phyloP scores from a whole-genome alignment of 2,329 filamentous ascomycete species.

The Penicillium brevicompactum region DNA sequence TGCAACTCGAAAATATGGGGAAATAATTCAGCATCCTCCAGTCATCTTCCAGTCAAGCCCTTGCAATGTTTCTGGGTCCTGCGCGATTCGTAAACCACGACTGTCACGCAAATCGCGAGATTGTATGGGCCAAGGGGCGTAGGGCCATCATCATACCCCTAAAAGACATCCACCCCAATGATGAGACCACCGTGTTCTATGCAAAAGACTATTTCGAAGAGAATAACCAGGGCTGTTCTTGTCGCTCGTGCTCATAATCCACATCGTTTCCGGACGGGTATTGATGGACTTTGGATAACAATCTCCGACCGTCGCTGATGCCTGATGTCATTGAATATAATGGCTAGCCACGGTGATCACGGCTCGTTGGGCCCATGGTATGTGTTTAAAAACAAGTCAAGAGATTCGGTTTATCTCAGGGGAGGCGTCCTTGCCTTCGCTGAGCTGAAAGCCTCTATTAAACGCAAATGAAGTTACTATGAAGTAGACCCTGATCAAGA shows the following conservation, averaged over 20 bases:
- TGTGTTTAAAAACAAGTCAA: too few relatives aligned
- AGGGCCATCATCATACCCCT: not conserved
- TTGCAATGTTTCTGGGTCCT: not conserved
- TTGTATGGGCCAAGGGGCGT: not conserved
- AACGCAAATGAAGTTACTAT: slow-evolving; percentile 25
- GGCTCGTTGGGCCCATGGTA: too few relatives aligned
- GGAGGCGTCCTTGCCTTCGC: too few relatives aligned
- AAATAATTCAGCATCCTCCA: not conserved
- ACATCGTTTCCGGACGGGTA: too few relatives aligned
- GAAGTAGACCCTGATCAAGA: slow-evolving; percentile 14
- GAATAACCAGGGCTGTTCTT: not conserved
- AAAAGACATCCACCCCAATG: not conserved
- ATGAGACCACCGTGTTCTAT: not conserved
- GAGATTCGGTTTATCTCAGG: too few relatives aligned
- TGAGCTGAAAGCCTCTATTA: slow-evolving; percentile 37
- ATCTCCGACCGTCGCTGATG: too few relatives aligned
- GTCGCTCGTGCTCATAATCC: not conserved
- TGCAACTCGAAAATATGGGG: not conserved
- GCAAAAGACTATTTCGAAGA: not conserved
- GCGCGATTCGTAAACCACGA: not conserved
- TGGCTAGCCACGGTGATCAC: too few relatives aligned
- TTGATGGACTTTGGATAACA: too few relatives aligned
- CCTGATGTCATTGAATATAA: too few relatives aligned
- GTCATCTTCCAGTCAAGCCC: not conserved
- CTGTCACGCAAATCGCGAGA: not conserved